Evolutionary conservation across 345 rosid species (phyloP).

Genomic region (Brassica rapa): DNA sequence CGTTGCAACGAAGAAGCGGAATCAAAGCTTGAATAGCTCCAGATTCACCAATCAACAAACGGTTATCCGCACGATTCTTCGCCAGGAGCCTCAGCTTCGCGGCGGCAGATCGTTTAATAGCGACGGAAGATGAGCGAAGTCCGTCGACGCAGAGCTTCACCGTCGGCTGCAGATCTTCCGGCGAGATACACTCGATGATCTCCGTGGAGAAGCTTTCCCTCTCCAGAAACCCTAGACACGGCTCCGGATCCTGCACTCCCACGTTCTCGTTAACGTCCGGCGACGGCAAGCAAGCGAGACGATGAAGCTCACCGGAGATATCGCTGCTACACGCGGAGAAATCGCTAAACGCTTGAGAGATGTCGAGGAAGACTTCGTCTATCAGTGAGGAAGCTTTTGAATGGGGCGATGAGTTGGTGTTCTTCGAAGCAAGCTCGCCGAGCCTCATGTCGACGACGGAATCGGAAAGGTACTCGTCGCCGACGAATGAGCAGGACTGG

Average conservation of each 20-base stretch:
- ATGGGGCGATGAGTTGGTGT: slow-evolving; percentile 39
- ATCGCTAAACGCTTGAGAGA: slow-evolving; percentile 82
- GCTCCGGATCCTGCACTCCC: slow-evolving; percentile 9
- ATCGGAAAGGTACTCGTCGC: slow-evolving; percentile 72
- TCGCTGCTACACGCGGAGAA: slow-evolving; percentile 87
- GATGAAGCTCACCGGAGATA: slow-evolving; percentile 88
- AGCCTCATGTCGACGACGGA: slow-evolving; percentile 88
- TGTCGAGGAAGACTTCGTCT: slow-evolving; percentile 58
- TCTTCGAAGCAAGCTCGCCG: slow-evolving; percentile 67
- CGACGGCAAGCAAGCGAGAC: slow-evolving; percentile 73
- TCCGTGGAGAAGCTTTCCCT: not conserved
- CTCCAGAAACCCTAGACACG: not conserved
- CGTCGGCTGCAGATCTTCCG: not conserved
- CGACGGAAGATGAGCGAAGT: not conserved
- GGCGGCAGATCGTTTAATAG: not conserved
- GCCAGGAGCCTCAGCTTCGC: not conserved
- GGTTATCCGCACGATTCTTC: not conserved
- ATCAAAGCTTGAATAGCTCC: not conserved
- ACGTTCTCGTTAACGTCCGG: slow-evolving; percentile 34
- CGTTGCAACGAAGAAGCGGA: not conserved
- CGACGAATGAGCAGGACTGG: slow-evolving; percentile 48
- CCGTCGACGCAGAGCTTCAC: slow-evolving; percentile 2
- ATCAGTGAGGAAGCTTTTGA: slow-evolving; percentile 45
- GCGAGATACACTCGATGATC: not conserved
- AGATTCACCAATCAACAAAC: not conserved